Conservation (phyloP, 2,329 filamentous ascomycete genomes). For the Fusarium hainanense region DNA sequence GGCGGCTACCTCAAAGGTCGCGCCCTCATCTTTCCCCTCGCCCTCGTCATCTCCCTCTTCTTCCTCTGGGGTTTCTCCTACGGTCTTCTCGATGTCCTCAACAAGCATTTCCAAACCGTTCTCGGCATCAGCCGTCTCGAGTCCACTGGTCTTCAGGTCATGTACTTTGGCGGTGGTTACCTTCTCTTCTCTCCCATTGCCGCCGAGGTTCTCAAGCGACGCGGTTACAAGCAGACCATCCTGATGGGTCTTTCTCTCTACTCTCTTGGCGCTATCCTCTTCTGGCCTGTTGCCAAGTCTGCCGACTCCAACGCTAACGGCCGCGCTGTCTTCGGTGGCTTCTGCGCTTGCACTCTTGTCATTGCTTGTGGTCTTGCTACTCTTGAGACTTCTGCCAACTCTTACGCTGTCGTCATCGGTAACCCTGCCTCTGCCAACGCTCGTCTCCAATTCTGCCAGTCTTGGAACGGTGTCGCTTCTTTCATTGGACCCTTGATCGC, state of each 20-base stretch:
- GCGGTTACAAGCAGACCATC: constrained; percentile 74
- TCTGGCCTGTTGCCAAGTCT: constrained; percentile 68
- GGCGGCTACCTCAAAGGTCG: constrained; percentile 42
- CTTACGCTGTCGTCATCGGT: constrained; percentile 69
- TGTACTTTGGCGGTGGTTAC: constrained; percentile 64
- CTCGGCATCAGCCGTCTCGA: constrained; percentile 57
- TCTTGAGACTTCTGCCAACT: constrained; percentile 81
- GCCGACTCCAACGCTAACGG: constrained; percentile 37
- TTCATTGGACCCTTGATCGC: constrained; percentile 78
- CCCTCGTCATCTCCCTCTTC: constrained; percentile 63
- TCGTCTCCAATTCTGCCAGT: constrained; percentile 70
- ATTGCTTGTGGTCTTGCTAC: constrained; percentile 79
- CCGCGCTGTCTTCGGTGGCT: constrained; percentile 70
- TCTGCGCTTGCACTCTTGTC: constrained; percentile 77
- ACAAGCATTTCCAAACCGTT: constrained; percentile 61
- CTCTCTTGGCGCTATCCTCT: constrained; percentile 66
- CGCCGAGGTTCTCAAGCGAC: constrained; percentile 71
- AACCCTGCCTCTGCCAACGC: constrained; percentile 16
- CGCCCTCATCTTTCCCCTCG: constrained; percentile 66
- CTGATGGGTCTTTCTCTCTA: constrained; percentile 75
- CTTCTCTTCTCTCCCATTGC: constrained; percentile 60
- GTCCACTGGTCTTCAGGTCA: constrained; percentile 61
- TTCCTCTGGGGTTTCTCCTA: constrained; percentile 62
- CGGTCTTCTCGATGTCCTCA: constrained; percentile 60
- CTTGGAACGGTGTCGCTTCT: constrained; percentile 79